Evolutionary conservation across 202 grass and related monocot genomes (phyloP).

Genomic region (Digitaria exilis): DNA sequence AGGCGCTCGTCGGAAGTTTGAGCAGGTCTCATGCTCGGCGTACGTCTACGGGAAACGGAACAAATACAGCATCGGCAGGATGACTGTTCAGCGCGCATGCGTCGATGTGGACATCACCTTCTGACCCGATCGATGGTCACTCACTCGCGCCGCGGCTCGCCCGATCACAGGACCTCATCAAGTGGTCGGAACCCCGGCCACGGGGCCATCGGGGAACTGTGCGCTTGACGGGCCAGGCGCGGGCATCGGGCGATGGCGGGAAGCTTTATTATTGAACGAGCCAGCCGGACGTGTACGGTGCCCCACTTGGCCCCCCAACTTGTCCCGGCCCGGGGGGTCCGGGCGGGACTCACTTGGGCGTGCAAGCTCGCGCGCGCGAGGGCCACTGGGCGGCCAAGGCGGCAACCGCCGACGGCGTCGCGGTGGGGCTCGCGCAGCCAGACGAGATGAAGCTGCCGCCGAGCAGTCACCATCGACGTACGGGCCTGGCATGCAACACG

Average conservation of each 20-base stretch:
- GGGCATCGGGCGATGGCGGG: not conserved
- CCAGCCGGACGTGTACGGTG: not conserved
- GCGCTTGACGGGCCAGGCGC: not conserved
- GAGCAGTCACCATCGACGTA: slow-evolving; percentile 40
- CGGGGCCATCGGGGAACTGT: not conserved
- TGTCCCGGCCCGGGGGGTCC: not conserved
- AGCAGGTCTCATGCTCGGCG: not conserved
- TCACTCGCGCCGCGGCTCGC: not conserved
- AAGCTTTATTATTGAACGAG: slow-evolving; percentile 12
- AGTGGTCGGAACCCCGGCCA: not conserved
- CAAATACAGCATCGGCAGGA: not conserved
- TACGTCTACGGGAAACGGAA: not conserved
- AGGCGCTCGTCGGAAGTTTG: not conserved
- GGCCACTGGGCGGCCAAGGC: not conserved
- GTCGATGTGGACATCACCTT: too few species aligned
- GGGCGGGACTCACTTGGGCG: too few species aligned
- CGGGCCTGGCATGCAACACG: slow-evolving; percentile 10
- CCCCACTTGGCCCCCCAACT: slow-evolving; percentile 11
- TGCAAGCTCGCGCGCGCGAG: not conserved
- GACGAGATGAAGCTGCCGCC: not conserved
- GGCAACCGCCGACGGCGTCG: not conserved
- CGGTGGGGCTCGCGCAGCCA: not conserved
- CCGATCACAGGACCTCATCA: not conserved
- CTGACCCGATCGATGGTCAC: too few species aligned
- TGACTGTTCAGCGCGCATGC: too few species aligned